Base-by-base conservation (phyloP, 306 rosid species). In the Glycine latifolia region DNA sequence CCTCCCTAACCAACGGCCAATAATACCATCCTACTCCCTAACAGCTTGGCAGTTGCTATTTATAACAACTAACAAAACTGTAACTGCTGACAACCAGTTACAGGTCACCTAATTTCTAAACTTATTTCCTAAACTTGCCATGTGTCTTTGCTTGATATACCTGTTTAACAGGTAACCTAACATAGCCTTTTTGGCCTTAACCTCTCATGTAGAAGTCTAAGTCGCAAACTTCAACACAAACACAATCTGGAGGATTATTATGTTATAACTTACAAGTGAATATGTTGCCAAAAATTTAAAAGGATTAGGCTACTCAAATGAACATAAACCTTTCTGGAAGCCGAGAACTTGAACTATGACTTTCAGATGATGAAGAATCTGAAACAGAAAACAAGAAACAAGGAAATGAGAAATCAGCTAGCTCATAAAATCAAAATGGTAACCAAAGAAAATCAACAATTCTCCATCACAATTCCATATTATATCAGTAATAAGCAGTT, bases 261-360 rank as follows among this genome's bases (percentile, higher is more conserved):
- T 13, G 8, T 52, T 48, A 48, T 17, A 71, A 11, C 48, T 33
- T 50, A 74, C 76, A 76, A 76, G 67, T 31, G 53, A 78, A 77
- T 16, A 53, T 31, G 13, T 8, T 63, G 59, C 44, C 78, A 26
- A 77, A 85, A 13, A 71, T 62, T 73, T 7, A 55, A 79, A 50
- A 75, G 48, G 35, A 48, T 65, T 48, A 48, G 47, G 71, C 61
- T 71, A 15, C 60, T 7, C 46, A 55, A 77, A 52, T 56, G 56
- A 75, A 79, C 80, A 12, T 61, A 62, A 85, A 95, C 99, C 98
- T 92, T 88, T 92, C 98, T 56, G 97, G 92, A 89, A 96, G 92
- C 59, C 91, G 91, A 61, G 91, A 85, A 86, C 89, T 87, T 82
- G 97, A 80, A 88, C 82, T 89, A 85, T 87, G 90, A 82, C 86